Evolutionary conservation across 2,329 filamentous ascomycete species (phyloP), one percentile per base, ranked within the genome.

Genomic region (Trichoderma sp.): DNA sequence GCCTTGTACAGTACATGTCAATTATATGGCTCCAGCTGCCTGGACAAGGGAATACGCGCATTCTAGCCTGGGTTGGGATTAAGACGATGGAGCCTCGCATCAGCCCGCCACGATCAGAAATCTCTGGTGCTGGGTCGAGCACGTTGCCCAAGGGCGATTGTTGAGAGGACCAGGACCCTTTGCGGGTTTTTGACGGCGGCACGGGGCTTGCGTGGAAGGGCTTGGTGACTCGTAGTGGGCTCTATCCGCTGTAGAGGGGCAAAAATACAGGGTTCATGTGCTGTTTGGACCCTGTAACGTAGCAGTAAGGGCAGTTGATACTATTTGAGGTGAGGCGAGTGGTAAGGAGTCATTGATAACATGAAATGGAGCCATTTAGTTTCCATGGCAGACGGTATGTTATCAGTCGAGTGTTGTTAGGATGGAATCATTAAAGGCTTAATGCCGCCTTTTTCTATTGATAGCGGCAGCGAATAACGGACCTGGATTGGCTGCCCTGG

Each of bases 71-170:
- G 46, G 30, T 64, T 28, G 46, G 60, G 60, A 43, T 30, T 64
- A 55, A 55, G 21, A 51, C 34, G 13, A 55, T 49, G 34, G 60
- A 55, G 60, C 24, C 24, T 51, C 26, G 21, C 14, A 64, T 18
- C 46, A 56, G 54, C 54, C 52, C 43, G 26, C 52, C 54, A 21
- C 54, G 37, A 55, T 54, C 32, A 49, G 7, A 34, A 55, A 24
- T 39, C 39, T 43, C 14, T 18, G 39, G 8, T 4, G 34, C n/a
- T 18, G 49, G 60, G 21, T 16, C n/a, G 32, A 24, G 60, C 60
- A 64, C 60, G 60, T 64, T 64, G 60, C 49, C 16, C 32, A 64
- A 54, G 39, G 51, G n/a, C 60, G n/a, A 24, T 49, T 49, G 46
- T 49, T 49, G n/a, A 49, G 46, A 43, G 18, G 32, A 30, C 60